Evolutionary conservation across 257 asterid species (phyloP), one percentile per base, ranked within the genome.

Genomic region (Marsdenia floribunda): DNA sequence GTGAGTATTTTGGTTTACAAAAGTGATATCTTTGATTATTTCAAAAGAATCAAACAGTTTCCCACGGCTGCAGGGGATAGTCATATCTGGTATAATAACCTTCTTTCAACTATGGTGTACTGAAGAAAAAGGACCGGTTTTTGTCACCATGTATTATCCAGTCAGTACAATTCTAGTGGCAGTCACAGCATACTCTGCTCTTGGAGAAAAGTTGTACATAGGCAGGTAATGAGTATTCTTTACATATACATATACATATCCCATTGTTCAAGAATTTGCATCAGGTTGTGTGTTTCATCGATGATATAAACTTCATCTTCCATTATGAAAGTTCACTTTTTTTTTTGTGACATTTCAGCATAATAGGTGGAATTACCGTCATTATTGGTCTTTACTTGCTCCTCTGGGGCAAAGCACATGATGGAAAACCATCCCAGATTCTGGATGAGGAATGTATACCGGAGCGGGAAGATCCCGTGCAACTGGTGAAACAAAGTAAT

Each of bases 141-240:
- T 90, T 58, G 93, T 89, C 64, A 90, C 96, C 3, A 81, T 92
- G 85, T 92, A 87, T 47, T 89, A 87, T 76, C 97, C 97, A 2
- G 85, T 92, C 16, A 78, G 91, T 6, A 80, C 97, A 53, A 12
- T 90, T 44, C 53, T 89, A 63, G 96, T 87, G 16, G 89, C 96
- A 35, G 26, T 73, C 70, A 76, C 90, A 54, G 77, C 91, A 13
- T 92, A 87, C 64, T 88, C 86, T 57, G 84, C 84, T 75, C 87
- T 88, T 15, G 96, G 93, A 15, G 96, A 89, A 72, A 92, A 87
- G 71, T 83, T 90, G 18, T 85, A 87, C 63, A 66, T 76, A 6
- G 96, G 97, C 74, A 90, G 96, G 97, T 92, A 77, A 50, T 18
- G 24, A 24, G 15, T 8, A 40, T 66, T 26, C 29, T 42, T 0